Evolutionary conservation across 2,329 filamentous ascomycete species (phyloP).

Genomic region (Diaporthe sp.): DNA sequence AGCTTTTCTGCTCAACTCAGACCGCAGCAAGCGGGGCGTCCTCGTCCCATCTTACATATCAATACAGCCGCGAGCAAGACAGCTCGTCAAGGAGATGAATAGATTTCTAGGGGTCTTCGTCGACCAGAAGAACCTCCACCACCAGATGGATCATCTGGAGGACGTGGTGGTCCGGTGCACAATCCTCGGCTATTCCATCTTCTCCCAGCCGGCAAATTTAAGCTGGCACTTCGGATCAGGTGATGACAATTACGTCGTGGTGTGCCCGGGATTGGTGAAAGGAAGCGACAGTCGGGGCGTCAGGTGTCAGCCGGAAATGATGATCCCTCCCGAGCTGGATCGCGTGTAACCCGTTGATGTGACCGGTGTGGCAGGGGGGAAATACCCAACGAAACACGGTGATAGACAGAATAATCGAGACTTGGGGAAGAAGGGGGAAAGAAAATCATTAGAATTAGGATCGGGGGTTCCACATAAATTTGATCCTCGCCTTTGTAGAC

Average conservation of each 20-base stretch:
- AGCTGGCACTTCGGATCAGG: slow-evolving; percentile 8
- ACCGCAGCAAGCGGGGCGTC: slow-evolving; percentile 53
- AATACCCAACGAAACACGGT: slow-evolving; percentile 4
- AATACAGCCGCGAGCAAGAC: slow-evolving; percentile 49
- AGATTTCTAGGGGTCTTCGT: slow-evolving; percentile 53
- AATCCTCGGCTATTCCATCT: slow-evolving; percentile 57
- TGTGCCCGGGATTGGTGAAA: slow-evolving; percentile 37
- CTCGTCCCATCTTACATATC: slow-evolving; percentile 50
- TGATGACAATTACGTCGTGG: not conserved
- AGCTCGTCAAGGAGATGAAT: slow-evolving; percentile 52
- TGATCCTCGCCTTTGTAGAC: slow-evolving; percentile 1
- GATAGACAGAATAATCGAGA: not conserved
- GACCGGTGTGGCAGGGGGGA: slow-evolving; percentile 4
- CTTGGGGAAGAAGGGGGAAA: not conserved
- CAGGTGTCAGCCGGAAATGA: slow-evolving; percentile 31
- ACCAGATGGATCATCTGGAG: slow-evolving; percentile 56
- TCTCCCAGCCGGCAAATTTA: slow-evolving; percentile 58
- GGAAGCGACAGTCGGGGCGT: slow-evolving; percentile 36
- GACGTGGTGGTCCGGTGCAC: slow-evolving; percentile 57
- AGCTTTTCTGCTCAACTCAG: slow-evolving; percentile 57
- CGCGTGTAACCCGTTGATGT: slow-evolving; percentile 29
- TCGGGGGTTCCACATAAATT: slow-evolving; percentile 16
- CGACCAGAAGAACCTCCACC: slow-evolving; percentile 45
- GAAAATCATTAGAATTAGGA: not conserved
- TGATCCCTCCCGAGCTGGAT: slow-evolving; percentile 27